Evolutionary conservation across 148 eudicot species (phyloP), one percentile per base, ranked within the genome.

Genomic region (Gaultheria prostrata): DNA sequence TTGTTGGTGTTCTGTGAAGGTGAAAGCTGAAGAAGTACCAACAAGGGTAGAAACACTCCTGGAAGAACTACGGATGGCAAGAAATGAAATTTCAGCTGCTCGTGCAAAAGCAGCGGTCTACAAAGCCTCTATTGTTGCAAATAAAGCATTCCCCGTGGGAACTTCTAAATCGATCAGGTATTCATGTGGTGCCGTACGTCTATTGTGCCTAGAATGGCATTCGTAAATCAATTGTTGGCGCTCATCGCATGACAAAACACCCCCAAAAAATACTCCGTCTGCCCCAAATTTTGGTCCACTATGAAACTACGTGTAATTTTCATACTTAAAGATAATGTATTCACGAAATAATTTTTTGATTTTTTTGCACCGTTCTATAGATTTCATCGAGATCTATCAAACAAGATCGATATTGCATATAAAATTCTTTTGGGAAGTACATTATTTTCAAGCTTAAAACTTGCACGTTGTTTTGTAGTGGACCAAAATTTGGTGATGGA

Each of bases 21-120:
- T 93, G 56, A 97, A 92, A 88, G 98, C 97, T 48, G 98, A 97
- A 90, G 99, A 97, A 75, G 98, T 95, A 57, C 85, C 98, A 70
- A 54, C 89, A 2, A 89, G 98, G 84, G 97, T 97, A 10, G 94
- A 92, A 49, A 86, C 88, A 76, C 89, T 97, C 71, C 63, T 90
- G 70, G 98, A 92, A 84, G 99, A 97, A 88, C 80, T 95, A 73
- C 93, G 96, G 76, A 84, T 83, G 65, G 87, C 94, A 51, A 97
- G 92, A 87, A 95, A 90, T 70, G 98, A 97, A 89, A 95, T 90
- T 80, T 89, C 98, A 79, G 91, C 95, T 85, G 96, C 92, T 65
- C 92, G 93, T 81, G 90, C 92, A 18, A 93, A 95, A 90, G 94
- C 93, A 79, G 98, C 98, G 46, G 87, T 93, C 15, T 93, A 92